These are phyloP conservation scores for Eucalyptus grandis DNA, from an alignment of 345 rosid genomes.

Conservation along the genomic window DNA sequence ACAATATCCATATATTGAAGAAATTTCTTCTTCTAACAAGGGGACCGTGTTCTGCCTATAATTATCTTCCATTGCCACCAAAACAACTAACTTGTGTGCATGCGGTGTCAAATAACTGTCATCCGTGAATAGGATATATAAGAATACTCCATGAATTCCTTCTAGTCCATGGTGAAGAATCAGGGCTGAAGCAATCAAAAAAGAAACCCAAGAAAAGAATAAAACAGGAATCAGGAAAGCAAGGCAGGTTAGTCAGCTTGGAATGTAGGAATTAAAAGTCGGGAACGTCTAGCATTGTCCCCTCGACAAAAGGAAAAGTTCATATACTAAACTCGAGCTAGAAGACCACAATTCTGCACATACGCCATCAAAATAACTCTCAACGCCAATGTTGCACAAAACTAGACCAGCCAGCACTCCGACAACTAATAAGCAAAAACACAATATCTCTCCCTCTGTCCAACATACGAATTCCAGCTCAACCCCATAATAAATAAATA, in stretches of 20 bases:
- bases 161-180: neutral
- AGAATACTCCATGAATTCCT: neutral
- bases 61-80: neutral
- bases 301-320: neutral
- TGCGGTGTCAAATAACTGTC: neutral
- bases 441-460: neutral
- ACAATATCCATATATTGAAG: neutral
- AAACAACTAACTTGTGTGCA: neutral
- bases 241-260: neutral
- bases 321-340: neutral
- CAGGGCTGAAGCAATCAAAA: neutral
- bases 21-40: neutral
- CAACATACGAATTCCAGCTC: neutral
- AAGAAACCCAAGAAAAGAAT: neutral
- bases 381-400: neutral
- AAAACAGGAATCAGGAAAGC: neutral
- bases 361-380: neutral
- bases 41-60: neutral
- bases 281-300: neutral
- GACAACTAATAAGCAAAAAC: neutral
- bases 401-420: neutral
- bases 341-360: neutral
- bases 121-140: neutral
- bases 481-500: neutral
- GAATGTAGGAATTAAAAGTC: neutral